Evolutionary conservation across 2,329 filamentous ascomycete species (phyloP).

Genomic region (Exophiala aquamarina): DNA sequence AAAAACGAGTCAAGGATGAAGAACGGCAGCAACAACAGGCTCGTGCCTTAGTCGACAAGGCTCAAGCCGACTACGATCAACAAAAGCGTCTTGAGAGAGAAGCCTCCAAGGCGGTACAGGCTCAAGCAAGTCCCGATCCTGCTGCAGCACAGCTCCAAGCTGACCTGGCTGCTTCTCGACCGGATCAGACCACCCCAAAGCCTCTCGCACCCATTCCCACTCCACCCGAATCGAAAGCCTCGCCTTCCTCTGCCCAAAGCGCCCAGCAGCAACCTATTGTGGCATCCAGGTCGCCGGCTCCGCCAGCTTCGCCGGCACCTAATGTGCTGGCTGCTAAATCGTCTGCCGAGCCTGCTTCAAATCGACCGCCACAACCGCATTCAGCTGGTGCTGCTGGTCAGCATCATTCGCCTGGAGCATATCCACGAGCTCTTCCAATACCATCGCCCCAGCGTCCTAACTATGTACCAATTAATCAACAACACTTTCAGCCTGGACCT

Average conservation of each 20-base stretch:
- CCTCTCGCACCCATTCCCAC: constrained; percentile 2
- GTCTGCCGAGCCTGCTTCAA: constrained; percentile 13
- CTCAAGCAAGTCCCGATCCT: constrained; percentile 13
- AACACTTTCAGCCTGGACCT: constrained; percentile 21
- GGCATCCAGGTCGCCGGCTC: constrained; percentile 17
- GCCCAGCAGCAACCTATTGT: constrained; percentile 8
- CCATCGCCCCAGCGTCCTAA: constrained; percentile 26
- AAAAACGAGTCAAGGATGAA: constrained; percentile 59
- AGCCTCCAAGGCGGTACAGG: constrained; percentile 1
- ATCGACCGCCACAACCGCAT: constrained; percentile 13
- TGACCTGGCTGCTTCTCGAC: constrained; percentile 14
- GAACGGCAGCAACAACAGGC: neutral
- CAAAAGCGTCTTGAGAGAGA: neutral
- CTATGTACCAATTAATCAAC: constrained; percentile 23
- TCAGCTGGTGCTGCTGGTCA: constrained; percentile 1
- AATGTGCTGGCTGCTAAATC: constrained; percentile 6
- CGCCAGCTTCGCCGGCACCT: constrained; percentile 15
- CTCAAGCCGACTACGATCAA: constrained; percentile 1
- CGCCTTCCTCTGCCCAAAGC: constrained; percentile 5
- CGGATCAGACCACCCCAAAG: constrained; percentile 8
- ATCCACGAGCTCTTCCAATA: constrained; percentile 21
- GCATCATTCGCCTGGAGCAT: constrained; percentile 20
- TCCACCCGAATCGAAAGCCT: constrained; percentile 4
- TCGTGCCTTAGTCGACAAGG: neutral
- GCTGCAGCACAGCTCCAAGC: constrained; percentile 19